Base-by-base conservation (phyloP, 2,329 filamentous ascomycete species). In the Ceratocystis harringtonii region DNA sequence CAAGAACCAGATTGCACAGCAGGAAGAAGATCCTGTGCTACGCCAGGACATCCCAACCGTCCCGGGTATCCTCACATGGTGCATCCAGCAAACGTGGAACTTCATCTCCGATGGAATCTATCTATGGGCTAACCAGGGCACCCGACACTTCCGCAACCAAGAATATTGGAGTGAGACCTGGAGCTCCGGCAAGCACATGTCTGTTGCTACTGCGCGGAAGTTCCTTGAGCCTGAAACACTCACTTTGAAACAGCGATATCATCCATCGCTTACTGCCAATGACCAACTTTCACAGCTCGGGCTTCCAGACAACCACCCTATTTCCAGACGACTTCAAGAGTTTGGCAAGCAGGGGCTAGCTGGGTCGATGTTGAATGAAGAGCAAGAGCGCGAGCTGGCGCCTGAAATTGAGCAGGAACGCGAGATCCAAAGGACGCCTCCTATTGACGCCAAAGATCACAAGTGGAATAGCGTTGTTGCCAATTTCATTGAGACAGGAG, bases 331-430 rank as follows among this genome's bases (percentile, higher is more conserved):
- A 4, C 48, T 63, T 19, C 28, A 50, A 12, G 32, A 45, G 30
- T 65, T 67, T 52, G 22, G 41, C 5, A 32, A 41, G 8, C n/a
- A 6, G 30, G 62, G 57, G 0, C 10, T 61, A 6, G 58, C 19
- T 12, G 15, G 43, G 6, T 74, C 75, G 0, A 73, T 74, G 0
- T 72, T 88, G 0, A 74, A 81, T 2, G 84, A 89, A 69, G 87
- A 90, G 66, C 84, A 89, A 68, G 86, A 90, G 70, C 78, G 86
- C 0, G 87, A 89, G 68, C 74, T 90, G 0, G 77, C 82, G 0
- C 84, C 83, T 0, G 86, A 90, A 68, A 78, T 82, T 0, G 83
- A 89, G 68, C 73, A 80, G 30, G 83, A 89, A 69, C 74, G 78
- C 0, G 74, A 87, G 61, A 69, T 82, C 0, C 75, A 87, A 68